Percentiles rank a stretch among this genome's conserved stretches.
phyloP scores from a whole-genome alignment of 495 filamentous ascomycete genomes.

The Neurospora sp. region DNA sequence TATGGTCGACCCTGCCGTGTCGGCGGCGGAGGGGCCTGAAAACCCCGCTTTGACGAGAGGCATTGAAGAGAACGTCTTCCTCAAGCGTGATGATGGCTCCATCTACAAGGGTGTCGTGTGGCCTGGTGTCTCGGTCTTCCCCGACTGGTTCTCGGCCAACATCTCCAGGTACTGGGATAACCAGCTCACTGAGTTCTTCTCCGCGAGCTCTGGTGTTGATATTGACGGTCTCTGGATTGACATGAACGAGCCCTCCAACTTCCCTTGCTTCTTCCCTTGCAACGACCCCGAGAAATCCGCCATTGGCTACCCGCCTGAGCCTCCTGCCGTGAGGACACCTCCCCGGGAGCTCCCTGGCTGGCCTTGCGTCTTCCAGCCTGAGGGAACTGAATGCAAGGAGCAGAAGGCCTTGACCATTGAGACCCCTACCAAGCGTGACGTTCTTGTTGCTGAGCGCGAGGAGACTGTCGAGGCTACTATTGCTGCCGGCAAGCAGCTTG shows the following conservation, averaged over 20 bases:
- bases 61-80: conserved; percentile 49
- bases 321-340: conserved; percentile 52
- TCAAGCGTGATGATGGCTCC: conserved; percentile 53
- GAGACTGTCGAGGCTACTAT: neutral
- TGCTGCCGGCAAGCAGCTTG: conserved; percentile 32
- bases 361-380: conserved; percentile 60
- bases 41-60: conserved; percentile 60
- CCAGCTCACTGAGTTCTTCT: conserved; percentile 64
- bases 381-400: conserved; percentile 22
- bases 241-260: conserved; percentile 62
- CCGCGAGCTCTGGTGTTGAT: conserved; percentile 53
- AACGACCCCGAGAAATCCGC: conserved; percentile 44
- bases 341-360: conserved; percentile 58
- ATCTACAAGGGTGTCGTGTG: conserved; percentile 74
- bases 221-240: conserved; percentile 87
- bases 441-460: neutral
- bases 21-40: conserved; percentile 56
- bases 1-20: conserved; percentile 82
- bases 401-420: neutral
- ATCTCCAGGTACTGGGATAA: conserved; percentile 63
- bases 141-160: conserved; percentile 72
- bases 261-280: conserved; percentile 70
- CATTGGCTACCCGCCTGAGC: conserved; percentile 53
- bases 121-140: conserved; percentile 72
- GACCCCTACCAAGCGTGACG: neutral